Evolutionary conservation across 352 stramenopile species (phyloP), one percentile per base, ranked within the genome.

Genomic region (Aphanomyces astaci): DNA sequence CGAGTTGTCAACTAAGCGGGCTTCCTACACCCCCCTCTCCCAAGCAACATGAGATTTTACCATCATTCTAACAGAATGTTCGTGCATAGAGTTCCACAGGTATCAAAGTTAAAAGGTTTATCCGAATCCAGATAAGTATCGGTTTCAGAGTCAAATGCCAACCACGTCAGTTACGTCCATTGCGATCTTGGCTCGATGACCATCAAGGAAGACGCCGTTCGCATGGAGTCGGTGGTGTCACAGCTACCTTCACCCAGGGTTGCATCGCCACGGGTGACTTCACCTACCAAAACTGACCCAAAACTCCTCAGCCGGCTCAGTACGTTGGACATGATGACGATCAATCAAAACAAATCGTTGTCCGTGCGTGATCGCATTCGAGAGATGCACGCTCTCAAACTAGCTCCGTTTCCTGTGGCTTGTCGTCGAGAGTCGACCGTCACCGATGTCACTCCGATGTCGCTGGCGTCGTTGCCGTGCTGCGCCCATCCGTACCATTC

Each of bases 361-460:
- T 59, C 51, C 10, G 54, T 63, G 17, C 54, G 54, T 19, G 54
- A 63, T 24, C 54, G 54, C 5, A 63, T 63, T 27, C 54, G 54
- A 22, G 54, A 45, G 40, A 45, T 63, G 30, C 54, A 63, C 36
- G 54, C 54, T 11, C 54, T 63, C 30, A 63, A 63, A 32, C n/a
- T 63, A 7, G 54, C 54, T 10, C 30, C 30, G 31, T 63, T 22
- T 31, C 54, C 54, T 3, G 11, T 4, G 7, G 15, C 0, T 9
- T 63, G 30, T n/a, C 28, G 10, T 24, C 28, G 54, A 32, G 51
- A 32, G 15, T 32, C 51, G 4, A 25, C 30, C 11, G 30, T 63
- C 36, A 11, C 4, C 3, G 54, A 43, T 45, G 22, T 15, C 30
- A n/a, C 3, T 3, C 51, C 51, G 22, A n/a, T 27, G 24, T 27